phyloP scores from a whole-genome alignment of 2,329 filamentous ascomycete genomes.

The Volutella citrinella region DNA sequence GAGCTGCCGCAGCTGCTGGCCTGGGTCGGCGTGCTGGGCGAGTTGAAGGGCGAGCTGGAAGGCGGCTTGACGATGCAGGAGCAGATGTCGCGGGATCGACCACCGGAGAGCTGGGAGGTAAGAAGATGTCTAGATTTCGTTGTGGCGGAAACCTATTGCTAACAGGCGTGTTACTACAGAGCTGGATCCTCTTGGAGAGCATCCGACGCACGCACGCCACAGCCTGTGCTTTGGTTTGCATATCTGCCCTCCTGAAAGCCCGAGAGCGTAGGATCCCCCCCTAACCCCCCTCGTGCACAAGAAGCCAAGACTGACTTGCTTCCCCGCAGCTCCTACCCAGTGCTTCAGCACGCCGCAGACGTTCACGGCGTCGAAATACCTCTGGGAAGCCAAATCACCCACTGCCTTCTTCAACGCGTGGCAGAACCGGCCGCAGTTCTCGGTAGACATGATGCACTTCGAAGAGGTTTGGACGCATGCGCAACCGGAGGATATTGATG shows the following conservation, averaged over 20 bases:
- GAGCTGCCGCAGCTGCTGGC: slow-evolving; percentile 33
- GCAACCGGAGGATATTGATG: slow-evolving; percentile 35
- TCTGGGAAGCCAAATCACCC: slow-evolving; percentile 41
- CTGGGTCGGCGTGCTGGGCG: slow-evolving; percentile 36
- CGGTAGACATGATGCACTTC: slow-evolving; percentile 32
- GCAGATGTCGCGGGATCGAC: slow-evolving; percentile 25
- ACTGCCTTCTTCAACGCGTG: slow-evolving; percentile 42
- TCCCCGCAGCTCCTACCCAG: slow-evolving; percentile 12
- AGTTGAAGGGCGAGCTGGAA: slow-evolving; percentile 33
- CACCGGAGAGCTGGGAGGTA: slow-evolving; percentile 43
- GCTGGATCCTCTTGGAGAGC: slow-evolving; percentile 43
- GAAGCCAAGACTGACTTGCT: slow-evolving; percentile 9
- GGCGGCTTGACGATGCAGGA: slow-evolving; percentile 17
- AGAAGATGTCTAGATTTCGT: too few species aligned
- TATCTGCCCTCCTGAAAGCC: slow-evolving; percentile 33
- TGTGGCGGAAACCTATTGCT: too few species aligned
- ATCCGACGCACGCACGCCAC: slow-evolving; percentile 37
- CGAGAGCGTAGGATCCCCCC: slow-evolving; percentile 25
- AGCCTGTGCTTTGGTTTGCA: slow-evolving; percentile 28
- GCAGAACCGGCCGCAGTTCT: slow-evolving; percentile 40
- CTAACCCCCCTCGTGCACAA: background rate
- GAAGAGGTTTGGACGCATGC: slow-evolving; percentile 36
- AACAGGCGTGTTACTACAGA: too few species aligned
- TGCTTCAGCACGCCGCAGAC: slow-evolving; percentile 12
- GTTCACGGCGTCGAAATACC: slow-evolving; percentile 39